Conservation (phyloP, 208 protist species). For the Willaertia magna region DNA sequence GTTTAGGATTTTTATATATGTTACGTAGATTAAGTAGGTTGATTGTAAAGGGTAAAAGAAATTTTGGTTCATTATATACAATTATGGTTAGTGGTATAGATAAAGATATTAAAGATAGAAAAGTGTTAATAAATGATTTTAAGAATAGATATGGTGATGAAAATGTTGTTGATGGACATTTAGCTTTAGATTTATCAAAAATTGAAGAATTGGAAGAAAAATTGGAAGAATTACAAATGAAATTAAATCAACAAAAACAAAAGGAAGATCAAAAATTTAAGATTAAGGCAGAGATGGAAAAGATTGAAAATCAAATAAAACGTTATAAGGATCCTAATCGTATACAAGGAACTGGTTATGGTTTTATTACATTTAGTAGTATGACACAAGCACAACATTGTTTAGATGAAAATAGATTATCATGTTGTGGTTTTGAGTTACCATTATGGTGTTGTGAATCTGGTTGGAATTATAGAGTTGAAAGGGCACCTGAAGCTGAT, state of each 20-base stretch:
- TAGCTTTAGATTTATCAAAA: not conserved
- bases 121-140: not conserved
- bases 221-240: too few species aligned
- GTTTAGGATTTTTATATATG: not conserved
- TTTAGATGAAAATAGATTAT: not conserved
- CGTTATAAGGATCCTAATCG: not conserved
- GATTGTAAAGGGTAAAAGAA: not conserved
- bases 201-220: not conserved
- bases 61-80: not conserved
- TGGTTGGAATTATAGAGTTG: not conserved
- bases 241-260: not conserved
- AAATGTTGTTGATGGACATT: not conserved
- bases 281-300: not conserved
- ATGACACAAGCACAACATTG: not conserved
- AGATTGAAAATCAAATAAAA: not conserved
- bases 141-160: not conserved
- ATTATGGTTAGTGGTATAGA: not conserved
- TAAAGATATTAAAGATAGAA: not conserved
- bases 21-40: not conserved
- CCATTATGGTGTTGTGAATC: not conserved
- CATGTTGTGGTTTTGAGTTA: not conserved
- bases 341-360: not conserved
- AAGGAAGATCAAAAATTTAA: not conserved
- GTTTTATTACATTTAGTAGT: not conserved
- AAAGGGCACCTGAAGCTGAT: not conserved